Evolutionary conservation across 225 moss, liverwort and hornwort genomes (phyloP).

Genomic region (Antitrichia curtipendula): DNA sequence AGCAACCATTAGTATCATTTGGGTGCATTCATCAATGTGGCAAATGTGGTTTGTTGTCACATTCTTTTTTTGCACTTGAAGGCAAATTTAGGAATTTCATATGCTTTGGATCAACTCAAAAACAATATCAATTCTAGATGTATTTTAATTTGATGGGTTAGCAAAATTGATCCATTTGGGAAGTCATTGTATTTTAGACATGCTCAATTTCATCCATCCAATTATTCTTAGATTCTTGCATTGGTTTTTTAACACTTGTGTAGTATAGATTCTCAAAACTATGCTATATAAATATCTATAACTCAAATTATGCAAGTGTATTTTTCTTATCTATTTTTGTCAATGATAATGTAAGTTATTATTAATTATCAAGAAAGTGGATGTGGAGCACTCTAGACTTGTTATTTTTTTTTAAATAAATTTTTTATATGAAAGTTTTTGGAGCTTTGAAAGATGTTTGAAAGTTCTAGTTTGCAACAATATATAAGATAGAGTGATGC

Average conservation of each 20-base stretch:
- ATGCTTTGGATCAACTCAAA: background rate
- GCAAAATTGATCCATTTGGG: fast-evolving
- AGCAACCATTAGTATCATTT: too few species aligned
- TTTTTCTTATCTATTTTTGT: background rate
- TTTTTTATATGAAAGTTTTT: background rate
- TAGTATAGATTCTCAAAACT: background rate
- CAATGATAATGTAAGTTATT: background rate
- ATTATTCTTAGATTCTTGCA: background rate
- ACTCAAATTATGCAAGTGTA: background rate
- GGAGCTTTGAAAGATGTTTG: background rate
- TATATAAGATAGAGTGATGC: background rate
- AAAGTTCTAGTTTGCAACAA: background rate
- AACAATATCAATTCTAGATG: background rate
- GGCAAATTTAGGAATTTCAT: background rate
- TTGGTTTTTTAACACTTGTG: background rate
- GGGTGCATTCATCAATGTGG: background rate
- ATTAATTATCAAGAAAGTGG: too few species aligned
- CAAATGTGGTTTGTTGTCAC: background rate
- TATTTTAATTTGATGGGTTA: background rate
- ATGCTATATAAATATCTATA: background rate
- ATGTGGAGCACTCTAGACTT: background rate
- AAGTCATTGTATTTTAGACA: background rate
- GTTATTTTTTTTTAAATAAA: background rate
- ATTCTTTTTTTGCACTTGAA: background rate
- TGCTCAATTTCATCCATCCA: background rate